These are phyloP conservation scores for Trichoderma reesei DNA, from an alignment of 495 filamentous ascomycete genomes.

Conservation along the genomic window DNA sequence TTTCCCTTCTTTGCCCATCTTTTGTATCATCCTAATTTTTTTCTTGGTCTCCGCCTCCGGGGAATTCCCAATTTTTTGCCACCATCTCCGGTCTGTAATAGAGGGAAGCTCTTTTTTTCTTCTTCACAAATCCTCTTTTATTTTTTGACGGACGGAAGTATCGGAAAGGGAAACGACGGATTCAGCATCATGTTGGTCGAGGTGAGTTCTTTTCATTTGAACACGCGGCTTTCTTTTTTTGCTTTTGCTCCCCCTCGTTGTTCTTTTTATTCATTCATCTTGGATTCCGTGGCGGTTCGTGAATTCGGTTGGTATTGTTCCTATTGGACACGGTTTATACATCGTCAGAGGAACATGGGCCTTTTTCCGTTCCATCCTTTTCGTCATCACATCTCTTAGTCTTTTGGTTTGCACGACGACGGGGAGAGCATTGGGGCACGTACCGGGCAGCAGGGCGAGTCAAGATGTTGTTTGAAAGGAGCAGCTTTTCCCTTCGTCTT, in stretches of 20 bases:
- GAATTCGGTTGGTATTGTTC: neutral
- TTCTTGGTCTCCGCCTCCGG: neutral
- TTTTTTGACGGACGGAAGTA: neutral
- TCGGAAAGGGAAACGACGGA: neutral
- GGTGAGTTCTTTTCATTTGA: conserved; percentile 12
- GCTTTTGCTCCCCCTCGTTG: neutral
- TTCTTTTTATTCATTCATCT: neutral
- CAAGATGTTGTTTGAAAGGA: too few species aligned
- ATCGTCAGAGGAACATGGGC: neutral
- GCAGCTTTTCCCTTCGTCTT: too few species aligned
- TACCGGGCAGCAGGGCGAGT: too few species aligned
- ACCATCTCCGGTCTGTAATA: neutral
- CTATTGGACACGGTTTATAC: neutral
- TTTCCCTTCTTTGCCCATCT: neutral
- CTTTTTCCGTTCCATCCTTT: neutral
- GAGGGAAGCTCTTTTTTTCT: neutral
- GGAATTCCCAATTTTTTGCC: neutral
- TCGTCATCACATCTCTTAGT: too few species aligned
- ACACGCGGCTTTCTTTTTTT: conserved; percentile 4
- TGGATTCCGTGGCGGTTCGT: too few species aligned
- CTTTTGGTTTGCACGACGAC: too few species aligned
- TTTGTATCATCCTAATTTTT: neutral
- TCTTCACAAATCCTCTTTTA: neutral
- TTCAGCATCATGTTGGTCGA: conserved; percentile 17
- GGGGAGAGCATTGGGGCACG: too few species aligned